A percentile compares a stretch with the other conserved stretches of the same genome.
phyloP scores from a whole-genome alignment of 2,329 filamentous ascomycete genomes.

The Verticillium nubilum region DNA sequence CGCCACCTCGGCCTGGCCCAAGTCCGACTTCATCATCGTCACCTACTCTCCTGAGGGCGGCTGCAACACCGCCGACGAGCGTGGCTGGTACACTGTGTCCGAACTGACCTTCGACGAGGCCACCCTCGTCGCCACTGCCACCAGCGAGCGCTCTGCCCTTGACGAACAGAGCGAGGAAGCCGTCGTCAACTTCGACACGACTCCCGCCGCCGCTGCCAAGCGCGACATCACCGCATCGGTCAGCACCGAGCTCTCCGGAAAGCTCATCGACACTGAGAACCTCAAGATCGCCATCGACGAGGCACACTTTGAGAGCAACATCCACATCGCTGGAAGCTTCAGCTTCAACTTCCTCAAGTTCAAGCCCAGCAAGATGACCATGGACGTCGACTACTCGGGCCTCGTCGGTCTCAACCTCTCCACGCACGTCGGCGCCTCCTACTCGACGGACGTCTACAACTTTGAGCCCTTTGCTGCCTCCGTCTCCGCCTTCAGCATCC shows the following conservation, averaged over 20 bases:
- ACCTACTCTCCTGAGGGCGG: conserved; percentile 1
- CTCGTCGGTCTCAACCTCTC: conserved; percentile 27
- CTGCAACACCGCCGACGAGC: conserved; percentile 2
- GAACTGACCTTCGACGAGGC: conserved; percentile 6
- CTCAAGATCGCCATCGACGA: conserved; percentile 25
- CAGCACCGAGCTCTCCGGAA: conserved; percentile 6
- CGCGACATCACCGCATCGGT: conserved; percentile 6
- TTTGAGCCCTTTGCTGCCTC: conserved; percentile 28
- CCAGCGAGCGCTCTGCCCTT: conserved; percentile 3
- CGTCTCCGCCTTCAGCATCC: conserved; percentile 29
- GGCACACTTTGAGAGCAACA: conserved; percentile 23
- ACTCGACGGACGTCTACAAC: conserved; percentile 22
- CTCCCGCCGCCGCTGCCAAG: conserved; percentile 6
- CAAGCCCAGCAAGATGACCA: conserved; percentile 26
- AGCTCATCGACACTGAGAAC: conserved; percentile 13
- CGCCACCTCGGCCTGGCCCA: conserved; percentile 23
- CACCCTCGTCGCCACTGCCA: conserved; percentile 5
- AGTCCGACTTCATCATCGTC: conserved; percentile 6
- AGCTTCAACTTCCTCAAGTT: conserved; percentile 26
- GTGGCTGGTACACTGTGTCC: conserved; percentile 2
- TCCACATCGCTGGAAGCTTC: conserved; percentile 33
- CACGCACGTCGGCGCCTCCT: conserved; percentile 24
- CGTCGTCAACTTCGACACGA: conserved; percentile 10
- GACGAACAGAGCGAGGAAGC: conserved; percentile 10
- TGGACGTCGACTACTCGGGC: conserved; percentile 33